Evolutionary conservation across 1,284 basidiomycete species (phyloP).

Genomic region (Vanrija pseudolonga): DNA sequence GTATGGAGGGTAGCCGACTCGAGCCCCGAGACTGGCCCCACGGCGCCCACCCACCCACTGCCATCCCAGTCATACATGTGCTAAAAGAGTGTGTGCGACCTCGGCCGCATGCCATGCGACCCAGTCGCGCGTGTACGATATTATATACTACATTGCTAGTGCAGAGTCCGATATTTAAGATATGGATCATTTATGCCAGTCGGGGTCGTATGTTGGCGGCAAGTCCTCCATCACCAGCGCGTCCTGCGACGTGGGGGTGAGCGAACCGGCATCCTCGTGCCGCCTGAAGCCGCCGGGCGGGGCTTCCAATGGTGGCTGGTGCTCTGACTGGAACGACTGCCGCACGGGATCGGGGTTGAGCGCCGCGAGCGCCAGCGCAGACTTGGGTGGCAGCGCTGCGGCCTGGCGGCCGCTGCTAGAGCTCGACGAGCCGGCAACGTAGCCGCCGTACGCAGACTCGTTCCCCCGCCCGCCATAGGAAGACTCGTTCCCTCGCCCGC

Average conservation of each 20-base stretch:
- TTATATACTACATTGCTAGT: neutral
- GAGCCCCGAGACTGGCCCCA: no score
- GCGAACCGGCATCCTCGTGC: constrained; percentile 40
- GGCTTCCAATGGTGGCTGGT: constrained; percentile 18
- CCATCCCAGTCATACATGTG: neutral
- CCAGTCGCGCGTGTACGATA: neutral
- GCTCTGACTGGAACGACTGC: constrained; percentile 4
- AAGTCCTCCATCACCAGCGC: constrained; percentile 33
- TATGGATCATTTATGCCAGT: constrained; percentile 22
- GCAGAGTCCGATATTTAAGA: neutral
- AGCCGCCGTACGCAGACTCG: neutral
- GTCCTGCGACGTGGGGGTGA: constrained; percentile 1
- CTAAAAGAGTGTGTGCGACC: neutral
- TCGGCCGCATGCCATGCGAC: neutral
- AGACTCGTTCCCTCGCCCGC: no score
- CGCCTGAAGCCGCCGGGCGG: constrained; percentile 34
- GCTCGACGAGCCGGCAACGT: neutral
- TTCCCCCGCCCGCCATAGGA: no score
- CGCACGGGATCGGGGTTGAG: neutral
- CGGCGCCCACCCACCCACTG: neutral
- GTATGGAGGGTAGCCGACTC: no score
- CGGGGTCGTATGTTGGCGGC: constrained; percentile 39
- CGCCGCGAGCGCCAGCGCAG: constrained; percentile 1
- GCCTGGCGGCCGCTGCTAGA: no score
- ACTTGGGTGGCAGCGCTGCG: neutral